A percentile compares a stretch with the other conserved stretches of the same genome.
phyloP scores from a whole-genome alignment of 2,329 filamentous ascomycete species.

The Ascochyta rabiei region DNA sequence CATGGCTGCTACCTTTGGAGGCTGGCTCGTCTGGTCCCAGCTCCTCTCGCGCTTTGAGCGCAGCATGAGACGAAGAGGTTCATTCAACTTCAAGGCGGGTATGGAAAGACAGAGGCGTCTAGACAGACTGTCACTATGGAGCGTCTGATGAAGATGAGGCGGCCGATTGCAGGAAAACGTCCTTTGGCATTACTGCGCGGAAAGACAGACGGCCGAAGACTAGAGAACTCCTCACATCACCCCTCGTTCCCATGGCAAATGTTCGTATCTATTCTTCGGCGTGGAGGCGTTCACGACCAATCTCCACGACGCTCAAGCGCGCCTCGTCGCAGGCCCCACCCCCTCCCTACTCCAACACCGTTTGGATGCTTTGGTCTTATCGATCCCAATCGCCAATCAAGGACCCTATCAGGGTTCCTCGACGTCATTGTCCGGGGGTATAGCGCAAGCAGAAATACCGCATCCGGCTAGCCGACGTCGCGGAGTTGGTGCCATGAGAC shows the following conservation, averaged over 20 bases:
- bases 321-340: constrained; percentile 4
- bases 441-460: constrained; percentile 5
- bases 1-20: constrained; percentile 18
- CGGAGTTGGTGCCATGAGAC: constrained; percentile 13
- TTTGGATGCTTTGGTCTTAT: constrained; percentile 12
- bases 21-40: constrained; percentile 19
- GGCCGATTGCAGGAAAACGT: too few species aligned
- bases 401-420: constrained; percentile 3
- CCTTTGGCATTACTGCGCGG: too few species aligned
- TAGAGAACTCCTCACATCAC: too few species aligned
- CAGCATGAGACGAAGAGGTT: neutral
- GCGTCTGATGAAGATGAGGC: too few species aligned
- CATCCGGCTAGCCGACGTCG: constrained; percentile 7
- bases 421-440: neutral
- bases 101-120: neutral
- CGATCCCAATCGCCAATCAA: neutral
- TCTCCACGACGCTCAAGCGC: constrained; percentile 12
- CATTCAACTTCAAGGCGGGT: neutral
- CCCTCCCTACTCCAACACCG: neutral
- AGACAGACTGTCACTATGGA: neutral
- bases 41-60: neutral
- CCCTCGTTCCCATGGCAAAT: too few species aligned
- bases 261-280: too few species aligned
- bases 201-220: too few species aligned
- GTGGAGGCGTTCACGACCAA: constrained; percentile 8